A percentile compares a stretch with the other conserved stretches of the same genome.
These are phyloP conservation scores for Leccinum broughii DNA, from an alignment of 768 basidiomycete genomes.

Conservation along the genomic window DNA sequence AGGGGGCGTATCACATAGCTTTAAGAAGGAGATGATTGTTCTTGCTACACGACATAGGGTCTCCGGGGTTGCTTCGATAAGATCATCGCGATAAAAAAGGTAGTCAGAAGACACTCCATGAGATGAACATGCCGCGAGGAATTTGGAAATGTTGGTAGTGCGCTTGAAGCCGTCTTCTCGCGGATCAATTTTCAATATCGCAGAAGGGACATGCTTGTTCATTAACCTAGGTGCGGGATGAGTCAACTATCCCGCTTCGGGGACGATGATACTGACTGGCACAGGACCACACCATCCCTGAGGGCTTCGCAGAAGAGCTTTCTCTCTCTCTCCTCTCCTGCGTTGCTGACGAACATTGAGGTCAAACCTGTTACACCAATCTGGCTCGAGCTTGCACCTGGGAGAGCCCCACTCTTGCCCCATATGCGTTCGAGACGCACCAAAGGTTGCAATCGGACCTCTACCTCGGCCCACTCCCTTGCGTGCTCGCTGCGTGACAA, in stretches of 20 bases:
- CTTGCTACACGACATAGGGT: conserved; percentile 69
- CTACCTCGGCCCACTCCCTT: conserved; percentile 75
- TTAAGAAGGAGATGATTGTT: conserved; percentile 69
- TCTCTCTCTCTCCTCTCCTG: conserved; percentile 76
- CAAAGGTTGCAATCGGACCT: conserved; percentile 59
- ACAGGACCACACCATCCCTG: conserved; percentile 82
- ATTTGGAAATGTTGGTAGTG: conserved; percentile 73
- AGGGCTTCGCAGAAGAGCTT: conserved; percentile 72
- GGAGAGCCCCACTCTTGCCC: conserved; percentile 56
- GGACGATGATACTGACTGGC: conserved; percentile 66
- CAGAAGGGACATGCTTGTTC: conserved; percentile 70
- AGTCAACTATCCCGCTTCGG: conserved; percentile 7
- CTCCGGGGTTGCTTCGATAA: conserved; percentile 60
- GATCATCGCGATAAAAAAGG: conserved; percentile 67
- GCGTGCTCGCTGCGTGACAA: conserved; percentile 50
- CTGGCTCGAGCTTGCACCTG: conserved; percentile 45
- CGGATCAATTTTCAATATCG: conserved; percentile 61
- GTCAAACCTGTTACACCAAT: conserved; percentile 30
- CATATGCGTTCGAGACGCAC: conserved; percentile 73
- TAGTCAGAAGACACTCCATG: conserved; percentile 64
- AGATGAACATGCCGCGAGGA: conserved; percentile 71
- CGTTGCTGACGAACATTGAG: conserved; percentile 42
- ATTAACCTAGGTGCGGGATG: conserved; percentile 52
- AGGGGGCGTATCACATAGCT: conserved; percentile 57
- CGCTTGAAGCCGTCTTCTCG: conserved; percentile 67